Evolutionary conservation across 164 flowering plant genomes (phyloP).

Genomic region (Vitis rotundifolia): DNA sequence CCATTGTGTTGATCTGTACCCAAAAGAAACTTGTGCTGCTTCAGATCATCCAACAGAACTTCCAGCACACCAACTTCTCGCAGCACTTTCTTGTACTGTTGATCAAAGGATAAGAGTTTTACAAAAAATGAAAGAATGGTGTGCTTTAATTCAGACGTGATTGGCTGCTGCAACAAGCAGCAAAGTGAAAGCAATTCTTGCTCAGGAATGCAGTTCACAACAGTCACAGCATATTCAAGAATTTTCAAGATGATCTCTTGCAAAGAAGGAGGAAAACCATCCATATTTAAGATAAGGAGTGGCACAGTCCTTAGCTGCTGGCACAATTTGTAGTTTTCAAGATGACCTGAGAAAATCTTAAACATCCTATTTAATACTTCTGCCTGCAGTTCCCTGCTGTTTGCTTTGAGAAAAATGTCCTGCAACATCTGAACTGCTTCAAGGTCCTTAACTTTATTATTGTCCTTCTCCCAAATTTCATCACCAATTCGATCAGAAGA

Average conservation of each 20-base stretch:
- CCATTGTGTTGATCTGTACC: conserved; percentile 59
- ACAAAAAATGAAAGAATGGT: conserved; percentile 90
- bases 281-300: conserved; percentile 92
- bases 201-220: conserved; percentile 95
- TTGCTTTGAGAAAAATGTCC: conserved; percentile 92
- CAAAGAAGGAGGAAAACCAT: conserved; percentile 75
- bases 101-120: conserved; percentile 96
- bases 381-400: conserved; percentile 76
- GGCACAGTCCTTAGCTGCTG: conserved; percentile 94
- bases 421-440: conserved; percentile 98
- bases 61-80: conserved; percentile 98
- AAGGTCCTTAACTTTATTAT: conserved; percentile 78
- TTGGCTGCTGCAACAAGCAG: conserved; percentile 92
- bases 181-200: conserved; percentile 97
- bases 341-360: conserved; percentile 91
- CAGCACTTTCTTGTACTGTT: conserved; percentile 92
- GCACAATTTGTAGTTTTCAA: conserved; percentile 91
- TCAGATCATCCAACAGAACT: conserved; percentile 89
- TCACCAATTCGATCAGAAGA: conserved; percentile 67
- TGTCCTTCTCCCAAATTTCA: conserved; percentile 79
- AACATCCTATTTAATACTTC: conserved; percentile 96
- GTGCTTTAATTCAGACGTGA: conserved; percentile 77
- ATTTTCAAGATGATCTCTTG: conserved; percentile 92
- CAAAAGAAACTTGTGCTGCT: conserved; percentile 73
- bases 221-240: conserved; percentile 99